Evolutionary conservation across 1,284 basidiomycete genomes (phyloP).

Genomic region (Wolfiporia cocos): DNA sequence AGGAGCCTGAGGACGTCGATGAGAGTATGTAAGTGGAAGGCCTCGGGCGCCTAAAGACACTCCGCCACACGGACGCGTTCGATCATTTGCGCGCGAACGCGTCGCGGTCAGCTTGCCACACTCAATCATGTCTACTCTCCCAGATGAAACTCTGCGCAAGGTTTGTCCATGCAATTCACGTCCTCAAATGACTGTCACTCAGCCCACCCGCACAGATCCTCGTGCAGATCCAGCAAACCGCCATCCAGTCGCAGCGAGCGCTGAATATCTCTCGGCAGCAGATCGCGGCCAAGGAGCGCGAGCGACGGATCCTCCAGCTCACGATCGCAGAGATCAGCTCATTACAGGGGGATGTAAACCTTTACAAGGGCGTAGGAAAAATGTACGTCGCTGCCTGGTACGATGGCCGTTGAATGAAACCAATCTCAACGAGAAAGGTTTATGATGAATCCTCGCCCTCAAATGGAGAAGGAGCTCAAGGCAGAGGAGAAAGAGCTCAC

Average conservation of each 20-base stretch:
- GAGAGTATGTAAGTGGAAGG: neutral
- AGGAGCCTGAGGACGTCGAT: no score
- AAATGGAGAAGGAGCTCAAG: slow-evolving; percentile 74
- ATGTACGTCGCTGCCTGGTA: slow-evolving; percentile 51
- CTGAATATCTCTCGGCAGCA: slow-evolving; percentile 72
- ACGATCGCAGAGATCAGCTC: slow-evolving; percentile 72
- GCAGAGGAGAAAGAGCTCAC: slow-evolving; percentile 73
- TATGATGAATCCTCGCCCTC: slow-evolving; percentile 75
- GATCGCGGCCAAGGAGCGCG: slow-evolving; percentile 73
- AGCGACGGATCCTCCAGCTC: slow-evolving; percentile 81
- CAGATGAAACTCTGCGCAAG: slow-evolving; percentile 85
- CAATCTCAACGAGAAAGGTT: slow-evolving; percentile 50
- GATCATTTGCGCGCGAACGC: slow-evolving; percentile 8
- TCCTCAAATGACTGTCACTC: no score
- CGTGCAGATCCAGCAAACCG: slow-evolving; percentile 84
- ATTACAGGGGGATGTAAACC: slow-evolving; percentile 62
- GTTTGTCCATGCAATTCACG: slow-evolving; percentile 32
- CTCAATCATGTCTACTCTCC: slow-evolving; percentile 58
- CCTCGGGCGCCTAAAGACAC: neutral
- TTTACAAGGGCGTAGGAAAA: slow-evolving; percentile 90
- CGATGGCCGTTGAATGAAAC: slow-evolving; percentile 3
- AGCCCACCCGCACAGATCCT: slow-evolving; percentile 56
- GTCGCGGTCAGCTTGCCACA: neutral
- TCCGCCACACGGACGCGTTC: slow-evolving; percentile 5
- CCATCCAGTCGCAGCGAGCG: slow-evolving; percentile 74